Evolutionary conservation across 306 rosid genomes (phyloP), one percentile per base, ranked within the genome.

Genomic region (Styphnolobium japonicum): DNA sequence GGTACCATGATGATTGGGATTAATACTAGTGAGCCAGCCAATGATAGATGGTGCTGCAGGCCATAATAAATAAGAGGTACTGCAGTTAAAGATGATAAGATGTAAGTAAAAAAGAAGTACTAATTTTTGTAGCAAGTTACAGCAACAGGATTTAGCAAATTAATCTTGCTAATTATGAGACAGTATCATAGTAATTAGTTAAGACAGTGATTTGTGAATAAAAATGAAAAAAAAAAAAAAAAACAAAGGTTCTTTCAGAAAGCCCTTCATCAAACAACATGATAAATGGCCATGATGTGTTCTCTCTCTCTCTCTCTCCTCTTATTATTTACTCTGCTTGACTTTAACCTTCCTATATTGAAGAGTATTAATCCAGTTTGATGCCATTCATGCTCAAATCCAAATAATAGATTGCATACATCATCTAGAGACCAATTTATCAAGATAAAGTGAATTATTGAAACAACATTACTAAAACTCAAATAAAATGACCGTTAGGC

Each of bases 1-100:
- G 97, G 96, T 58, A 92, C 91, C 67, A 90, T 90, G 83, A 94
- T 84, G 58, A 88, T 68, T 61, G 98, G 97, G 49, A 92, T 83
- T 81, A 92, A 85, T 52, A 89, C 69, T 45, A 91, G 88, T 11
- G 95, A 90, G 53, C 92, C 95, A 16, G 90, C 91, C 84, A 90
- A 68, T 36, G 95, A 90, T 10, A 90, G 77, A 78, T 86, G 88
- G 51, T 90, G 95, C 85, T 90, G 92, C 78, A 90, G 86, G 76
- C 89, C 86, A 39, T 88, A 90, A 81, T 82, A 88, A 18, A 85
- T 73, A 70, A 88, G 82, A 37, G 76, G 86, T 27, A 80, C 95
- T 90, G 91, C 89, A 15, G 67, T 45, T 19, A 51, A 76, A 51
- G 33, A 71, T 71, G 76, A 34, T 49, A 19, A 45, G 43, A 84